These are phyloP conservation scores for Aspergillus bertholletiae DNA, from an alignment of 495 filamentous ascomycete species.

Conservation along the genomic window DNA sequence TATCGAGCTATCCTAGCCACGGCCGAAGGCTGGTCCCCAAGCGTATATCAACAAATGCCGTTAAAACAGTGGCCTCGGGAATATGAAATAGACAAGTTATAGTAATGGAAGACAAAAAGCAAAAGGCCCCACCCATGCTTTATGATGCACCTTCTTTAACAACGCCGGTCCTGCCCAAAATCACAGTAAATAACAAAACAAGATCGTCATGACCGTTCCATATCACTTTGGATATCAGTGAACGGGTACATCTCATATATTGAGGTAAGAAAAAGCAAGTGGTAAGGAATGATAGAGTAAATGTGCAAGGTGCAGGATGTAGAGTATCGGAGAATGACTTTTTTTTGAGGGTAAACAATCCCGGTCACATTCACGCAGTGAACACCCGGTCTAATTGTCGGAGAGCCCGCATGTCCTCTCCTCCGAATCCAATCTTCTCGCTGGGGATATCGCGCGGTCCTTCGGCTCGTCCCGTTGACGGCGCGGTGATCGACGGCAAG, in stretches of 20 bases:
- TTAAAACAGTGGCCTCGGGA: neutral
- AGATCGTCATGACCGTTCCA: slow-evolving; percentile 6
- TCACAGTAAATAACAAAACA: neutral
- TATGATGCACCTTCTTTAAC: slow-evolving; percentile 18
- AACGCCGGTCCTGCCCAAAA: slow-evolving; percentile 16
- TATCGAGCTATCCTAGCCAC: neutral
- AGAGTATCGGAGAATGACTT: neutral
- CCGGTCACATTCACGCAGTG: slow-evolving; percentile 19
- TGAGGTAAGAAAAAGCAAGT: neutral
- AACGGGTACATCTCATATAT: slow-evolving; percentile 7
- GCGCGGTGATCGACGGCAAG: slow-evolving; percentile 32
- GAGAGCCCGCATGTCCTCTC: slow-evolving; percentile 64
- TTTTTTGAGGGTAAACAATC: neutral
- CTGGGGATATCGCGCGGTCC: slow-evolving; percentile 61
- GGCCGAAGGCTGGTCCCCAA: neutral
- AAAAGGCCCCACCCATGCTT: slow-evolving; percentile 8
- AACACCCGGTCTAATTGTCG: slow-evolving; percentile 59
- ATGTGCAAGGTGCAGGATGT: neutral
- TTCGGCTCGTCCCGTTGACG: slow-evolving; percentile 29
- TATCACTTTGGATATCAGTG: neutral
- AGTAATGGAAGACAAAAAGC: neutral
- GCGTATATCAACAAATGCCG: neutral
- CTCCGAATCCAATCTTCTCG: slow-evolving; percentile 57
- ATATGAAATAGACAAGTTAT: neutral
- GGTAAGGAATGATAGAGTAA: neutral